phyloP scores from a whole-genome alignment of 1,284 basidiomycete species.

The Leccinum subrobustum region DNA sequence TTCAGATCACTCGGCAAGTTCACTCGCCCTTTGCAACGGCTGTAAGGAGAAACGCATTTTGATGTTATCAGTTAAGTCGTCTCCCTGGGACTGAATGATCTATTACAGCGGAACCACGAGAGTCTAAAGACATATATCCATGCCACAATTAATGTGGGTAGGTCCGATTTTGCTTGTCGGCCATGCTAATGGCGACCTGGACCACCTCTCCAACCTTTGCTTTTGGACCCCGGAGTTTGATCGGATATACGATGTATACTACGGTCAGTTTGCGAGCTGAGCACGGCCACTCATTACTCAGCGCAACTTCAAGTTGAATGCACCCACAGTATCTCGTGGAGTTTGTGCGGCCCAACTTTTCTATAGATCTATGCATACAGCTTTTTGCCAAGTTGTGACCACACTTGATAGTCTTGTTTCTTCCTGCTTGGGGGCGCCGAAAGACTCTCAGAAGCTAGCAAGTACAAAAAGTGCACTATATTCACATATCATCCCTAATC shows the following conservation, averaged over 20 bases:
- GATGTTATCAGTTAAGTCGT: background rate
- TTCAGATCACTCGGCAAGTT: background rate
- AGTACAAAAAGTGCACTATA: background rate
- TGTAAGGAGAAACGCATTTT: background rate
- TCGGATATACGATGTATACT: background rate
- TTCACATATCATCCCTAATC: background rate
- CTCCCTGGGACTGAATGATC: background rate
- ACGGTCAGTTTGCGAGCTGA: too few species aligned
- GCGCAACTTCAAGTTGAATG: too few species aligned
- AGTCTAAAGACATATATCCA: conserved; percentile 4
- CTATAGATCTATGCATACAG: background rate
- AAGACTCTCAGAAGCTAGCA: background rate
- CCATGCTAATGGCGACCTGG: conserved; percentile 3
- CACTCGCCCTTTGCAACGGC: background rate
- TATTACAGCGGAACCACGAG: conserved; percentile 1
- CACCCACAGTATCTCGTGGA: too few species aligned
- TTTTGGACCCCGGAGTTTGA: background rate
- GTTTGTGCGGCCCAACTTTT: too few species aligned
- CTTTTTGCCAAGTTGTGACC: background rate
- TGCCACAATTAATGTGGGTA: background rate
- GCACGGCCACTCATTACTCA: too few species aligned
- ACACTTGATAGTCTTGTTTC: background rate
- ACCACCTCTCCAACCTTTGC: background rate
- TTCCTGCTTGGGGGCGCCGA: background rate
- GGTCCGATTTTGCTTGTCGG: background rate